These are phyloP conservation scores for Albugo candida DNA, from an alignment of 352 stramenopile genomes.

Conservation along the genomic window DNA sequence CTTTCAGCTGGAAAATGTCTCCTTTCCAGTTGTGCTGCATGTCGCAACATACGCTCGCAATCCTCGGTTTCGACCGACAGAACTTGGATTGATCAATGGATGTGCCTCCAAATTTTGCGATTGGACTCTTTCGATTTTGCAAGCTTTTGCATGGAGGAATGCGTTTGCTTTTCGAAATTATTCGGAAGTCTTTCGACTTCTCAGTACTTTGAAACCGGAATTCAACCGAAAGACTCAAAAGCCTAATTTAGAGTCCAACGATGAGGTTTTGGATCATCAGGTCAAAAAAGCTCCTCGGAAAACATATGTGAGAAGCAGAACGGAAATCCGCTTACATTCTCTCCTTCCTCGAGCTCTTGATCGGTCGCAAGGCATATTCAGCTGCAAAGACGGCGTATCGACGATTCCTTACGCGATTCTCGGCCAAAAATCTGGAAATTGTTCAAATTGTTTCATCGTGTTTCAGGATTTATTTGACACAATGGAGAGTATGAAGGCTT, in stretches of 20 bases:
- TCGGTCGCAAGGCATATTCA: constrained; percentile 16
- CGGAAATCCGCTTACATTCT: constrained; percentile 8
- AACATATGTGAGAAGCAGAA: constrained; percentile 8
- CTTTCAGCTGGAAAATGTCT: constrained; percentile 23
- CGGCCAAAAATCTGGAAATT: constrained; percentile 35
- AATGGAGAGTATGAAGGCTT: constrained; percentile 73
- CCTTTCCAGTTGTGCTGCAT: constrained; percentile 13
- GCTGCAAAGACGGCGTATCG: constrained; percentile 52
- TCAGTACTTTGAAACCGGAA: constrained; percentile 34
- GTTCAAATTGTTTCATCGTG: constrained; percentile 66
- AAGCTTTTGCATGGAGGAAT: constrained; percentile 51
- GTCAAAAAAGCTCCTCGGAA: constrained; percentile 18
- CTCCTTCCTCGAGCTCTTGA: neutral
- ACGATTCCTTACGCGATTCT: constrained; percentile 66
- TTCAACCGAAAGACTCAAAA: constrained; percentile 3
- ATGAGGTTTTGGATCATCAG: too few species aligned
- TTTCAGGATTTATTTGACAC: constrained; percentile 90
- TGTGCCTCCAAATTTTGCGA: constrained; percentile 79
- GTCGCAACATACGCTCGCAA: constrained; percentile 37
- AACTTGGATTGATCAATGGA: constrained; percentile 63
- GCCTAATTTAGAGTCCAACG: neutral
- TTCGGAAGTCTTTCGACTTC: constrained; percentile 19
- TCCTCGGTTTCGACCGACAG: constrained; percentile 30
- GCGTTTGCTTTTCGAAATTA: constrained; percentile 12
- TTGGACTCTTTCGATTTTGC: constrained; percentile 46